These are phyloP conservation scores for Podila epigama DNA, from an alignment of 192 early-diverging fungal genomes.

Conservation along the genomic window DNA sequence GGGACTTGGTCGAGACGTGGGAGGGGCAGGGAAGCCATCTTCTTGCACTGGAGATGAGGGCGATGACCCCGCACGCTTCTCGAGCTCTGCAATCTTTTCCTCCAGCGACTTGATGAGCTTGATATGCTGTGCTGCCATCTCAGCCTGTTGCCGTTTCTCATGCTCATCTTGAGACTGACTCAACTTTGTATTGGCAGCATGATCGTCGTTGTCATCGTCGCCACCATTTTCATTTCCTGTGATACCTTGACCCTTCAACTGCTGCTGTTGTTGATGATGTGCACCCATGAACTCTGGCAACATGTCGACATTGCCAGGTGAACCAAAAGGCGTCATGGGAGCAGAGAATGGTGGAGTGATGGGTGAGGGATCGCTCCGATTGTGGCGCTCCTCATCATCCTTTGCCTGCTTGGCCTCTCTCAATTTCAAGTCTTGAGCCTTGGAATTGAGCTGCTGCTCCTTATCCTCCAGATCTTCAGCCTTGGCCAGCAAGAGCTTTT, in stretches of 20 bases:
- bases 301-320: conserved; percentile 22
- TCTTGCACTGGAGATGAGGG: not conserved
- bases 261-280: not conserved
- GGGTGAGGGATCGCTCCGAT: conserved; percentile 5
- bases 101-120: conserved; percentile 40
- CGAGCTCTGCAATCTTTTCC: conserved; percentile 40
- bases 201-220: not conserved
- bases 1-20: conserved; percentile 5
- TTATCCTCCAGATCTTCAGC: conserved; percentile 18
- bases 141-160: conserved; percentile 24
- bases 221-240: not conserved
- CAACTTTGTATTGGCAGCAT: not conserved
- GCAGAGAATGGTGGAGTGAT: conserved; percentile 23
- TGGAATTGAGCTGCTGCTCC: conserved; percentile 9
- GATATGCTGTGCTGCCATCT: conserved; percentile 23
- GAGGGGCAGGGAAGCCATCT: conserved; percentile 27
- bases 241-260: too few species aligned
- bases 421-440: conserved; percentile 29
- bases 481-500: too few species aligned
- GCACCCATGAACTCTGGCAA: conserved; percentile 25
- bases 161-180: not conserved
- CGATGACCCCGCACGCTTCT: conserved; percentile 14
- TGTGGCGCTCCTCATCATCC: conserved; percentile 10
- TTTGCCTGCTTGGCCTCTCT: conserved; percentile 1
- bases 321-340: conserved; percentile 40